phyloP scores from a whole-genome alignment of 2,329 filamentous ascomycete genomes.

The Macrophomina phaseolina region DNA sequence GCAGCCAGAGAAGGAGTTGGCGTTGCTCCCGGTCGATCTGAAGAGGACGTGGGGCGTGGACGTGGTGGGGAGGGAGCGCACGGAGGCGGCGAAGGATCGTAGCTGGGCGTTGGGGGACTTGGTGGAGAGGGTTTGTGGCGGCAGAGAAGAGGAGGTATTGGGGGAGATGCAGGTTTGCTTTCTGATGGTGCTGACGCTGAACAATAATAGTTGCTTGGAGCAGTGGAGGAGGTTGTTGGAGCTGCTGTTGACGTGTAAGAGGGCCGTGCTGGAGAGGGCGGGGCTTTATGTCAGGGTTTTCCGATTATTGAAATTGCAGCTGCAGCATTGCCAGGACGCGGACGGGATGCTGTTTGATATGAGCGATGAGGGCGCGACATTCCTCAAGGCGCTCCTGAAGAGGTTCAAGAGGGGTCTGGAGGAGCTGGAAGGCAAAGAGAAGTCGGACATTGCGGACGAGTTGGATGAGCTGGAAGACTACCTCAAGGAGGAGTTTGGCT shows the following conservation, averaged over 20 bases:
- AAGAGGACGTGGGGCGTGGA: slow-evolving; percentile 67
- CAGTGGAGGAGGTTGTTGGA: slow-evolving; percentile 67
- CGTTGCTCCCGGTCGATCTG: slow-evolving; percentile 64
- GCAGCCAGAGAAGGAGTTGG: slow-evolving; percentile 50
- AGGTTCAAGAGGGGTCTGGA: slow-evolving; percentile 60
- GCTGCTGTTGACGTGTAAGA: slow-evolving; percentile 62
- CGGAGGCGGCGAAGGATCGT: slow-evolving; percentile 66
- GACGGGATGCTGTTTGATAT: slow-evolving; percentile 68
- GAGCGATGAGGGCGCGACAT: slow-evolving; percentile 56
- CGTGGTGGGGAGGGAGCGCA: slow-evolving; percentile 66
- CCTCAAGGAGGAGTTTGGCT: slow-evolving; percentile 61
- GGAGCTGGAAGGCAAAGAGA: slow-evolving; percentile 49
- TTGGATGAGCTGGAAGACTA: slow-evolving; percentile 62
- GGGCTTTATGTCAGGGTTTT: slow-evolving; percentile 60
- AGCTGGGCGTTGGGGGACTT: slow-evolving; percentile 66
- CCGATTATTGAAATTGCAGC: slow-evolving; percentile 56
- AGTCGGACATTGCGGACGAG: slow-evolving; percentile 56
- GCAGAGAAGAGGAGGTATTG: slow-evolving; percentile 47
- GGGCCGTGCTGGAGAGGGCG: slow-evolving; percentile 55
- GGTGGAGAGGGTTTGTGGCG: slow-evolving; percentile 48
- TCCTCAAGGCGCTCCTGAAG: slow-evolving; percentile 59
- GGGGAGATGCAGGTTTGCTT: slow-evolving; percentile 69
- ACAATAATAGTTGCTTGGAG: slow-evolving; percentile 70
- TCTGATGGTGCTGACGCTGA: slow-evolving; percentile 66
- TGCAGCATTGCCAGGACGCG: slow-evolving; percentile 62